Base-by-base conservation (phyloP, 192 early-diverging fungal species). In the Paraglomus occultum region DNA sequence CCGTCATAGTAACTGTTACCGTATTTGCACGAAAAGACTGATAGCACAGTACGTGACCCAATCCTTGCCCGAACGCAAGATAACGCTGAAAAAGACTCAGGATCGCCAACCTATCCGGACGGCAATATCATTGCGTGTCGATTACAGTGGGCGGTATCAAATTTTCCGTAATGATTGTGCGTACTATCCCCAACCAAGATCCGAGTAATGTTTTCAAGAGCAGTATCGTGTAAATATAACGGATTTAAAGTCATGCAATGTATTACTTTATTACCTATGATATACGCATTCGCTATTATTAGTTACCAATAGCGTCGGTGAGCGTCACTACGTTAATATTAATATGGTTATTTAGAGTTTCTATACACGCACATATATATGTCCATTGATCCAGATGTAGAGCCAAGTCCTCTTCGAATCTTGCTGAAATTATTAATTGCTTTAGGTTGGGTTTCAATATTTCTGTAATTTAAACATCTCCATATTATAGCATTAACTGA, bases 101-200 rank as follows among this genome's bases (percentile, higher is more conserved):
- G 42, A 5, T 64, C 51, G 53, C 70, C 69, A 51, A 73, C 71
- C 20, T 80, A 76, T 65, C 65, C 78, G 23, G 74, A 84, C 52
- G 74, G 81, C 15, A 76, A 84, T 11, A 89, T 91, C 7, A 89
- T 91, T 45, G 78, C 88, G 86, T 8, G 80, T 87, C 10, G 89
- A 88, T 64, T 79, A 81, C 12, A 71, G 74, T 54, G 89, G n/a
- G 88, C 44, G 69, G 70, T 55, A 88, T 91, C 62, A 80, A 85
- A 40, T 91, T 12, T 91, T 85, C 77, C 79, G 88, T 59, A 81
- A 83, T 42, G 89, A 90, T 71, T 82, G 71, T 55, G 77, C 74
- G 17, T 46, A 52, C 17, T 80, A 80, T 57, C 15, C 15, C 15
- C n/a, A 50, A 52, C 38, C 43, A 22, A 17, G 67, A 70, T 59